Conservation (phyloP, 1,139 yeast species). For the Saccharomyces pastorianus region DNA sequence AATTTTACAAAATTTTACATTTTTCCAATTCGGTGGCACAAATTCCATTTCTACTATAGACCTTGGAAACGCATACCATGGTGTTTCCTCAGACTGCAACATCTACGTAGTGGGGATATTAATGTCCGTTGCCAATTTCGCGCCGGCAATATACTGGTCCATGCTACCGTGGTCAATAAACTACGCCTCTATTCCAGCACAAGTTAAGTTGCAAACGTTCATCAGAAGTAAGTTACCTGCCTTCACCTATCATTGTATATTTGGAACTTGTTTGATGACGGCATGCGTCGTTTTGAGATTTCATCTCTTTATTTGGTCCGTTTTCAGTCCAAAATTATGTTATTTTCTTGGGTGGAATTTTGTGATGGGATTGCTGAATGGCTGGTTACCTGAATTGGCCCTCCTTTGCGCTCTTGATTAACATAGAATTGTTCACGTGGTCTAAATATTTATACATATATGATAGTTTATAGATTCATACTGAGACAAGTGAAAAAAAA, state of each 20-base stretch:
- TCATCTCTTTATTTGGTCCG: slow-evolving; percentile 94
- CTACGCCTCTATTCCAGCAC: slow-evolving; percentile 23
- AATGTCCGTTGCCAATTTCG: slow-evolving; percentile 75
- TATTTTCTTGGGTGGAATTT: slow-evolving; percentile 73
- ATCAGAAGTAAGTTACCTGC: slow-evolving; percentile 14
- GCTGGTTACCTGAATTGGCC: slow-evolving; percentile 22
- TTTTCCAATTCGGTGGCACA: slow-evolving; percentile 84
- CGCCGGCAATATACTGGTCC: slow-evolving; percentile 81
- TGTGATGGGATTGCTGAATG: slow-evolving; percentile 36
- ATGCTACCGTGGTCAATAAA: slow-evolving; percentile 41
- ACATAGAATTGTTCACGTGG: slow-evolving; percentile 7
- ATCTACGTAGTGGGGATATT: slow-evolving; percentile 67
- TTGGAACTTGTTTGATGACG: slow-evolving; percentile 50
- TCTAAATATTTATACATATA: background rate
- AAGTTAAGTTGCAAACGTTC: slow-evolving; percentile 32
- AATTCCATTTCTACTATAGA: slow-evolving; percentile 89
- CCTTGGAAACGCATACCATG: slow-evolving; percentile 86
- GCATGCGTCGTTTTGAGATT: slow-evolving; percentile 72
- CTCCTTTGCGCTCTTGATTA: slow-evolving; percentile 1
- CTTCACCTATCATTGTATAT: slow-evolving; percentile 47
- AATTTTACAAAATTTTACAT: slow-evolving; percentile 61
- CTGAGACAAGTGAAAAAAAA: background rate
- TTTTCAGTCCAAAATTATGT: slow-evolving; percentile 84
- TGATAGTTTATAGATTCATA: background rate
- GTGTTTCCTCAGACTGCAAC: slow-evolving; percentile 57